phyloP scores from a whole-genome alignment of 192 early-diverging fungal genomes.

The Linnemannia schmuckeri region DNA sequence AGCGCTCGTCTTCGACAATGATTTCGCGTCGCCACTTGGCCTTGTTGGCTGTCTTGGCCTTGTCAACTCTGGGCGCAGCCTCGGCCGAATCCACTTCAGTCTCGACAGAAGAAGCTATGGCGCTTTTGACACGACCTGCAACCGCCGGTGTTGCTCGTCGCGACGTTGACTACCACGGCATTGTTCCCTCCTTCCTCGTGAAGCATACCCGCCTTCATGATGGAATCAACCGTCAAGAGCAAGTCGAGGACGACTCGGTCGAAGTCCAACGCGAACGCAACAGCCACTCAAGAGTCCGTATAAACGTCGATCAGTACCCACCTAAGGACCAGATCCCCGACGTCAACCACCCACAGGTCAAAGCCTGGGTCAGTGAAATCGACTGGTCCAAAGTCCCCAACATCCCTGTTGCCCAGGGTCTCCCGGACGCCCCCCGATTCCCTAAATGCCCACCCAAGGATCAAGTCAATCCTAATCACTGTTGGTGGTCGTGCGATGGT shows the following conservation, averaged over 20 bases:
- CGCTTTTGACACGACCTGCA: slow-evolving; percentile 11
- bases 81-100: neutral
- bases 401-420: slow-evolving; percentile 42
- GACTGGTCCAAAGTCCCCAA: slow-evolving; percentile 54
- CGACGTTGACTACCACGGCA: slow-evolving; percentile 31
- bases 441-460: slow-evolving; percentile 44
- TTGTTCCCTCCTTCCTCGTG: slow-evolving; percentile 15
- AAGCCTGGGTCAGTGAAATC: slow-evolving; percentile 43
- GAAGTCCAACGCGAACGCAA: neutral
- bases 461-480: slow-evolving; percentile 14
- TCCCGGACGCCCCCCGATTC: slow-evolving; percentile 32
- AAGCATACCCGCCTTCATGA: neutral
- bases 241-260: neutral
- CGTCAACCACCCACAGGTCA: slow-evolving; percentile 50
- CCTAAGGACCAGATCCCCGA: slow-evolving; percentile 49
- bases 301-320: slow-evolving; percentile 30
- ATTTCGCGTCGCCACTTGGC: slow-evolving; percentile 10
- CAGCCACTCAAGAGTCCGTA: slow-evolving; percentile 7
- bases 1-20: neutral
- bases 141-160: neutral
- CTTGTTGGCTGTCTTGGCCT: slow-evolving; percentile 11
- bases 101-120: slow-evolving; percentile 1
- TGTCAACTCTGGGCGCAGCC: slow-evolving; percentile 3
- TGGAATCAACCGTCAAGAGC: neutral
- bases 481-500: slow-evolving; percentile 64